phyloP scores from a whole-genome alignment of 2,329 filamentous ascomycete genomes.

The Dryadomyces quercus-mongolicae region DNA sequence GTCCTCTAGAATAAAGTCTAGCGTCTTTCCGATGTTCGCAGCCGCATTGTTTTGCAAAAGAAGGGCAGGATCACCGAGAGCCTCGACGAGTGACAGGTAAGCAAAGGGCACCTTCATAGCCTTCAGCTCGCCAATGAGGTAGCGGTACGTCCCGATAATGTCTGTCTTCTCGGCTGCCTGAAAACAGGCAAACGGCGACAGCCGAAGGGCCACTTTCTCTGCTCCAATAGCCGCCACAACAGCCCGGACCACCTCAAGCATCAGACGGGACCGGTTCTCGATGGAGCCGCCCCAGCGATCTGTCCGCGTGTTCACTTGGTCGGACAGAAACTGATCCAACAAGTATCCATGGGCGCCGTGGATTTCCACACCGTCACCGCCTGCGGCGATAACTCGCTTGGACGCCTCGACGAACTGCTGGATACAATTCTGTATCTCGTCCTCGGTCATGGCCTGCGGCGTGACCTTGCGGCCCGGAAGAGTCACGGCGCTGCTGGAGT shows the following conservation, averaged over 20 bases:
- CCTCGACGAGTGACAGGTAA: slow-evolving; percentile 46
- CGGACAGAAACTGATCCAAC: slow-evolving; percentile 56
- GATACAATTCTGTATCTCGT: slow-evolving; percentile 54
- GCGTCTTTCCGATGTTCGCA: slow-evolving; percentile 17
- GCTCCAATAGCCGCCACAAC: slow-evolving; percentile 38
- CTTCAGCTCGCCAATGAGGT: slow-evolving; percentile 4
- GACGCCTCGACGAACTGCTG: slow-evolving; percentile 41
- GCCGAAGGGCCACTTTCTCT: slow-evolving; percentile 34
- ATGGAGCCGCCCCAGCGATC: slow-evolving; percentile 58
- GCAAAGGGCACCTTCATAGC: slow-evolving; percentile 23
- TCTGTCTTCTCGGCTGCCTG: slow-evolving; percentile 41
- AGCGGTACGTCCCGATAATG: background rate
- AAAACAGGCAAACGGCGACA: slow-evolving; percentile 43
- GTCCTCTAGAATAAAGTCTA: slow-evolving; percentile 18
- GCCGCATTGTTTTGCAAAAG: background rate
- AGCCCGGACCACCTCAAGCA: slow-evolving; percentile 53
- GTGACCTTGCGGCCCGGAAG: slow-evolving; percentile 24
- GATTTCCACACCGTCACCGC: slow-evolving; percentile 59
- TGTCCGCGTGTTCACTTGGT: slow-evolving; percentile 53
- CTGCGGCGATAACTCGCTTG: slow-evolving; percentile 45
- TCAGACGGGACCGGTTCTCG: slow-evolving; percentile 58
- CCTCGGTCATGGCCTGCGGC: slow-evolving; percentile 50
- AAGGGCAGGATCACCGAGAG: slow-evolving; percentile 10
- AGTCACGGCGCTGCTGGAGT: slow-evolving; percentile 27
- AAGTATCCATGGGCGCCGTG: slow-evolving; percentile 75